These are phyloP conservation scores for Hortiboletus campestris DNA, from an alignment of 768 basidiomycete genomes.

Conservation along the genomic window DNA sequence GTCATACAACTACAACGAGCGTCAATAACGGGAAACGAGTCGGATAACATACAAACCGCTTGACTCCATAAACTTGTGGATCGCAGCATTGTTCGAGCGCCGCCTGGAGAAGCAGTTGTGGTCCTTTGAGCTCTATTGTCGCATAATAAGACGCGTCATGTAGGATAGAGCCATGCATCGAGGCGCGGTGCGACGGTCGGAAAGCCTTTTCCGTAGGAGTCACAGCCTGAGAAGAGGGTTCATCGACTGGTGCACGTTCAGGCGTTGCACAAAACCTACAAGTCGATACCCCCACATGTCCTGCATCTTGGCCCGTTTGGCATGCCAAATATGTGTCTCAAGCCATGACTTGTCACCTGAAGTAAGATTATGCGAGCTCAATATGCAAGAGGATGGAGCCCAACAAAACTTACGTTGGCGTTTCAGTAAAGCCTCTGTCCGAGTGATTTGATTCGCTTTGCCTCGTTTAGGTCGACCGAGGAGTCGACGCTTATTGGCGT, in stretches of 20 bases:
- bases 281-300: conserved; percentile 90
- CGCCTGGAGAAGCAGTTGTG: conserved; percentile 49
- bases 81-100: conserved; percentile 61
- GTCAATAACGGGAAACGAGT: not conserved
- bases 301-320: conserved; percentile 94
- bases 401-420: conserved; percentile 61
- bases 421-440: conserved; percentile 60
- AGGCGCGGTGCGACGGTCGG: conserved; percentile 87
- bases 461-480: conserved; percentile 59
- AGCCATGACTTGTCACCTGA: conserved; percentile 88
- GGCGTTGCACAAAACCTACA: conserved; percentile 36
- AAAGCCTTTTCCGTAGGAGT: conserved; percentile 91
- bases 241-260: not conserved
- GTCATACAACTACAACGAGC: conserved; percentile 48
- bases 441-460: conserved; percentile 52
- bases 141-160: conserved; percentile 89
- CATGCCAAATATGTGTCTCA: conserved; percentile 96
- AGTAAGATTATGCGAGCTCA: not conserved
- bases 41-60: conserved; percentile 42
- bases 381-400: not conserved
- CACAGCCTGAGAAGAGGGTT: conserved; percentile 50
- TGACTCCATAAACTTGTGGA: conserved; percentile 61
- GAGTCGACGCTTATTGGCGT: conserved; percentile 42
- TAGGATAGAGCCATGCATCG: conserved; percentile 78
- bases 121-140: conserved; percentile 70